Base-by-base conservation (phyloP, 2,329 filamentous ascomycete species). In the Acephala macrosclerotiorum region DNA sequence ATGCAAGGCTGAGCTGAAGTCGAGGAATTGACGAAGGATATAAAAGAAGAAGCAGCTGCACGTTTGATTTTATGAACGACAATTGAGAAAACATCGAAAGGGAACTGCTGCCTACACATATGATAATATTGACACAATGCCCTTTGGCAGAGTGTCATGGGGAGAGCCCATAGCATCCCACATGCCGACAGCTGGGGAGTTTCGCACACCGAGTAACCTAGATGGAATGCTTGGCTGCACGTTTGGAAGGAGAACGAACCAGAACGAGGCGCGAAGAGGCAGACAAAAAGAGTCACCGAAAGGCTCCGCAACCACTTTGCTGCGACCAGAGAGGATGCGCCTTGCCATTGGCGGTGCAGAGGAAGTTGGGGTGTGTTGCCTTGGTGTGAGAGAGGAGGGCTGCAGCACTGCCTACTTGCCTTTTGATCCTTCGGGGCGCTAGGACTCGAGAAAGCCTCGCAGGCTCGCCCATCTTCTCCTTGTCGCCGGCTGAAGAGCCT, bases 71-170 rank as follows among this genome's bases (percentile, higher is more conserved):
- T 49, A 49, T 55, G 51, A 55, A n/a, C 18, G 51, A 35, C 18
- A 33, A n/a, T 33, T 55, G 51, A 55, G 12, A 20, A 47, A 55
- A 55, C 33, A 36, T 35, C 7, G 51, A 55, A 51, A 33, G 26
- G 51, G 35, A 58, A 58, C 55, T 67, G 68, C 61, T 70, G 68
- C 68, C 68, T 70, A 68, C 57, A 45, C 60, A 59, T 51, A 60
- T 65, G 18, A 29, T 60, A 25, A 53, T 61, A 29, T 47, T 20
- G 49, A 33, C 49, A 25, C 29, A 20, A 58, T 64, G 60, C 45
- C 35, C 47, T 64, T 38, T 63, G 60, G 47, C 62, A 65, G 59
- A 64, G 29, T n/a, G 49, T 51, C 25, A 60, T 60, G 45, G 36
- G 22, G 26, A 45, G 60, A 40, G 35, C 35, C 62, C 53, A 42